Evolutionary conservation across 768 basidiomycete genomes (phyloP), one percentile per base, ranked within the genome.

Genomic region (Exsudoporus frostii): DNA sequence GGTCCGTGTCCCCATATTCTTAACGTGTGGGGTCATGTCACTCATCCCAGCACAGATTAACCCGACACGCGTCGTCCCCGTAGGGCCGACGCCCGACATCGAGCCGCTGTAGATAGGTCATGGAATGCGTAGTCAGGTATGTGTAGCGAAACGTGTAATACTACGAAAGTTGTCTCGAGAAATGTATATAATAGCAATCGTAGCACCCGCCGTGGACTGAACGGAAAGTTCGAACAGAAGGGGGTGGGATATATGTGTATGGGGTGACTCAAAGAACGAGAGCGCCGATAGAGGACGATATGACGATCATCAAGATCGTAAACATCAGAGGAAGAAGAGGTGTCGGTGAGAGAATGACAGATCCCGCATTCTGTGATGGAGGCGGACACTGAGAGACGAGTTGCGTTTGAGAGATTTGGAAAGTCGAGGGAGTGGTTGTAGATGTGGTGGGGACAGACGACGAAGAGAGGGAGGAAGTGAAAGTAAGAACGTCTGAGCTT

Each of bases 61-160:
- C 69, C 87, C 86, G 7, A 79, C 82, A 7, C 80, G 87, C 41
- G 72, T 95, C 60, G 84, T 96, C 5, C 85, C 92, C 3, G 71
- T 78, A 7, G 92, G 92, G 1, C 92, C 92, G 0, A 67, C 80
- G 48, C 86, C 86, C 1, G 63, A 83, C 60, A 83, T 96, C 45
- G 75, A 81, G 59, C 82, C 88, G 1, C 63, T 89, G 64, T 84
- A 68, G 38, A 62, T 83, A 67, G 42, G 41, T 13, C 7, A 34
- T 8, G 34, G 7, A 27, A 29, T 22, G 27, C 4, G 14, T 22
- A 20, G 10, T 17, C 10, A 45, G 14, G 25, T 36, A 25, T 24
- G 17, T 1, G 24, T 37, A 10, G 27, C 14, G 22, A 30, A 41
- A 33, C 19, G 1, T 45, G 52, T 64, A 54, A 11, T 22, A 50